Evolutionary conservation across 2,329 filamentous ascomycete species (phyloP), one percentile per base, ranked within the genome.

Genomic region (Apiospora pterosperma): DNA sequence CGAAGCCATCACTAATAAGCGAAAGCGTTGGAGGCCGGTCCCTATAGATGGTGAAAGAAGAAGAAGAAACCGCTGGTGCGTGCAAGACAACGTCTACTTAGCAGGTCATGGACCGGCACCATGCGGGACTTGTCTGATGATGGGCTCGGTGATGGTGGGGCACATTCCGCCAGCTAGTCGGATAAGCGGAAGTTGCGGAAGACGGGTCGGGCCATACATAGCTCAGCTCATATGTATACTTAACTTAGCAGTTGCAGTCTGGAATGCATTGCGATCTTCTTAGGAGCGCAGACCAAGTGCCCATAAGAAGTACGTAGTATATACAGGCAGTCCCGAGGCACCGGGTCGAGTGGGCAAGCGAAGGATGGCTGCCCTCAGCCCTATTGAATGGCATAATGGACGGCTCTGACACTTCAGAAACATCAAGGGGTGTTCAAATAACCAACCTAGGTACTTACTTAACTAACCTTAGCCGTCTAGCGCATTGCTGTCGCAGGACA

Each of bases 1-100:
- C 7, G 69, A 65, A 1, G 72, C 72, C 74, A 76, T 76, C 39
- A 62, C 21, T 25, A 21, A 21, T 25, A 21, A 21, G 48, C 16
- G 28, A 34, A 55, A n/a, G 48, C 28, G 8, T 3, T 34, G 23
- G 23, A n/a, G n/a, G n/a, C n/a, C n/a, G n/a, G n/a, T n/a, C n/a
- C n/a, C n/a, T n/a, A n/a, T n/a, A n/a, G n/a, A n/a, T n/a, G n/a
- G n/a, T n/a, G n/a, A n/a, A n/a, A n/a, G n/a, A n/a, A n/a, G n/a
- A n/a, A n/a, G n/a, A n/a, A n/a, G n/a, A n/a, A n/a, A n/a, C n/a
- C n/a, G n/a, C n/a, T 19, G 25, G 5, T 19, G 25, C 44, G 25
- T 31, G 44, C 7, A 16, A 19, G n/a, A 52, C 31, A 31, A 19
- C 16, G 14, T n/a, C 10, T 8, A n/a, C 14, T n/a, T n/a, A n/a